These are phyloP conservation scores for Scortechinia acanthostroma DNA, from an alignment of 2,329 filamentous ascomycete species.

Conservation along the genomic window DNA sequence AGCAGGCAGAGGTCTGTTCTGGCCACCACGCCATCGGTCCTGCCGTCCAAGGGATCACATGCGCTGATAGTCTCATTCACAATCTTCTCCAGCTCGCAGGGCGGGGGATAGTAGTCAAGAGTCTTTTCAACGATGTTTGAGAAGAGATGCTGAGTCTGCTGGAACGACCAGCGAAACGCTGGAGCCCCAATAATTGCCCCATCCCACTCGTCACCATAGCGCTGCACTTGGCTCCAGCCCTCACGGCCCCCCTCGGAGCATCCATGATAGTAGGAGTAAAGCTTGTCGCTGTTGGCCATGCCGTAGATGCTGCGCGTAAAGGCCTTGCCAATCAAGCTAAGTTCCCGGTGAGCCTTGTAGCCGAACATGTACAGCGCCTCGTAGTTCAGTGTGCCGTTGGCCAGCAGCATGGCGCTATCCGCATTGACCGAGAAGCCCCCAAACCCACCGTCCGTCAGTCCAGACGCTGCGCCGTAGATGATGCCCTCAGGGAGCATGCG, in stretches of 20 bases:
- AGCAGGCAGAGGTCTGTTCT: conserved; percentile 36
- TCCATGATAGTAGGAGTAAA: conserved; percentile 41
- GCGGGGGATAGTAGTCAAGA: conserved; percentile 27
- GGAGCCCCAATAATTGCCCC: conserved; percentile 35
- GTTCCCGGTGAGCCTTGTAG: conserved; percentile 24
- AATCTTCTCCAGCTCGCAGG: conserved; percentile 33
- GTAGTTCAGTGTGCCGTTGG: conserved; percentile 27
- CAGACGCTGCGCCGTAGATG: conserved; percentile 26
- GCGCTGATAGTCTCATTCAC: conserved; percentile 31
- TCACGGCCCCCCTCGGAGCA: conserved; percentile 44
- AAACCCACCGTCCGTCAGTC: conserved; percentile 37
- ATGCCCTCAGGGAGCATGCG: conserved; percentile 26
- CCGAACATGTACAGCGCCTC: conserved; percentile 23
- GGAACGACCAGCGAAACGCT: conserved; percentile 33
- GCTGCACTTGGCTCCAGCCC: conserved; percentile 38
- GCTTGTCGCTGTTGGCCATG: conserved; percentile 12
- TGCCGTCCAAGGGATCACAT: conserved; percentile 34
- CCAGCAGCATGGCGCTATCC: conserved; percentile 23
- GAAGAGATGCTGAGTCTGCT: conserved; percentile 33
- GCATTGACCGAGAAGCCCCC: conserved; percentile 31
- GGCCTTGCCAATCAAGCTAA: conserved; percentile 29
- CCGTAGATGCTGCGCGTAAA: conserved; percentile 31
- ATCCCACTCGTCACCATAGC: conserved; percentile 37
- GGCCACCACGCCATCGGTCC: conserved; percentile 32
- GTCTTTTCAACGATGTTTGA: conserved; percentile 26